Evolutionary conservation across 768 basidiomycete species (phyloP).

Genomic region (Tulasnella sp.): DNA sequence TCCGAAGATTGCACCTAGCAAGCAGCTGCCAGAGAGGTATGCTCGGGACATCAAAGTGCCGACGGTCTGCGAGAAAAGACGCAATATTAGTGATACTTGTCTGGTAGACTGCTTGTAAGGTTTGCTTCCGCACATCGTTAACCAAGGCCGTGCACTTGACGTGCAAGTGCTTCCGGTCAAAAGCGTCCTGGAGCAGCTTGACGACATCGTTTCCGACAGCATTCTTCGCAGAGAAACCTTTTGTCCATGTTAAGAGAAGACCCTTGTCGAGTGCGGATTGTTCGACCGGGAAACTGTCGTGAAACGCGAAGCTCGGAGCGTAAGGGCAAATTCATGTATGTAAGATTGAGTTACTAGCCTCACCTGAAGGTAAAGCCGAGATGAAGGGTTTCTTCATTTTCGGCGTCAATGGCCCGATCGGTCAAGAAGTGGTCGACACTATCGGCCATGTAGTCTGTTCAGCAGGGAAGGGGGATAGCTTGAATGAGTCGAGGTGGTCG

Average conservation of each 20-base stretch:
- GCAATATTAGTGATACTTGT: neutral
- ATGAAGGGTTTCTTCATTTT: constrained; percentile 43
- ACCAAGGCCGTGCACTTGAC: constrained; percentile 90
- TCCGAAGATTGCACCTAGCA: constrained; percentile 87
- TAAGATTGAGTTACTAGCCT: constrained; percentile 32
- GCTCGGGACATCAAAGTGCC: constrained; percentile 90
- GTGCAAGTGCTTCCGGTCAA: constrained; percentile 86
- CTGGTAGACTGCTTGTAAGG: neutral
- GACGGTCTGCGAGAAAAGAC: constrained; percentile 64
- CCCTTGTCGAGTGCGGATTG: constrained; percentile 91
- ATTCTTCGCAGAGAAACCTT: constrained; percentile 90
- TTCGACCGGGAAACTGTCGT: constrained; percentile 84
- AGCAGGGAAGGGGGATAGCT: constrained; percentile 20
- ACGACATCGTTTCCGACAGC: constrained; percentile 88
- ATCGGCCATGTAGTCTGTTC: constrained; percentile 90
- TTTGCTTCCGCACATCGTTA: constrained; percentile 67
- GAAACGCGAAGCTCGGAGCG: too few species aligned
- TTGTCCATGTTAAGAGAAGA: constrained; percentile 90
- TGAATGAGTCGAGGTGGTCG: neutral
- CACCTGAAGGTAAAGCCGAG: constrained; percentile 81
- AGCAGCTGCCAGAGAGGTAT: constrained; percentile 77
- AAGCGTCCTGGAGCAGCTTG: constrained; percentile 83
- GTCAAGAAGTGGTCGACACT: constrained; percentile 95
- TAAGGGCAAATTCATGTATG: neutral
- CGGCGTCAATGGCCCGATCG: constrained; percentile 42